Evolutionary conservation across 2,329 filamentous ascomycete species (phyloP).

Genomic region (Cladobotryum mycophilum): DNA sequence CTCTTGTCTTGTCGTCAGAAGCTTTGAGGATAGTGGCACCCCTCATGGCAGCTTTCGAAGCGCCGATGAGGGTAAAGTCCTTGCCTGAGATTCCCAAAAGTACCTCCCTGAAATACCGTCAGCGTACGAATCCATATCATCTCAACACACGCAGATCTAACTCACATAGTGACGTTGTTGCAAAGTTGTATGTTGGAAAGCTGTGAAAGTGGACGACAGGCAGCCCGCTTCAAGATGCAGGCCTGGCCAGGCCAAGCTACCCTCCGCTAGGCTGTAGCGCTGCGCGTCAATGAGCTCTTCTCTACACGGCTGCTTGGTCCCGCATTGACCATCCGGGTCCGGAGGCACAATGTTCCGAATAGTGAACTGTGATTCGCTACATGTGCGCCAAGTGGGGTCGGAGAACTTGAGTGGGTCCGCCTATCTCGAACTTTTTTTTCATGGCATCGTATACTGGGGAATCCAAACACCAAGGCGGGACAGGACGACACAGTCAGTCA

Average conservation of each 20-base stretch:
- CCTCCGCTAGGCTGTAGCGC: constrained; percentile 30
- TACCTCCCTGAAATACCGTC: constrained; percentile 67
- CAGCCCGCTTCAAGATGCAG: constrained; percentile 7
- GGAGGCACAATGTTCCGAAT: constrained; percentile 26
- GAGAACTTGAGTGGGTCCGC: constrained; percentile 21
- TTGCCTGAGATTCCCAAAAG: constrained; percentile 97
- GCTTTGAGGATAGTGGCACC: constrained; percentile 94
- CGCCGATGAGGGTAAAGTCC: constrained; percentile 96
- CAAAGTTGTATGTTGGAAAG: constrained; percentile 15
- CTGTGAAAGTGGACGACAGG: constrained; percentile 11
- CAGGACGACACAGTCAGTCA: constrained; percentile 4
- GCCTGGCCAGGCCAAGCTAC: neutral
- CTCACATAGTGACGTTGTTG: constrained; percentile 12
- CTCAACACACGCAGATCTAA: neutral
- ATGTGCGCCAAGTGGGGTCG: constrained; percentile 3
- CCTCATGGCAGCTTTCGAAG: constrained; percentile 97
- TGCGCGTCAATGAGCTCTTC: constrained; percentile 29
- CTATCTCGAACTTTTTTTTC: constrained; percentile 32
- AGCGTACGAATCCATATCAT: constrained; percentile 7
- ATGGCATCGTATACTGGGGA: constrained; percentile 15
- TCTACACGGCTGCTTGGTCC: constrained; percentile 23
- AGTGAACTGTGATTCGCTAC: constrained; percentile 19
- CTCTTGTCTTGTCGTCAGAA: constrained; percentile 90
- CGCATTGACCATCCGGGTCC: constrained; percentile 25
- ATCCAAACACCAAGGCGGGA: constrained; percentile 23